phyloP scores from a whole-genome alignment of 2,329 filamentous ascomycete genomes.

The Whalleya microplaca region DNA sequence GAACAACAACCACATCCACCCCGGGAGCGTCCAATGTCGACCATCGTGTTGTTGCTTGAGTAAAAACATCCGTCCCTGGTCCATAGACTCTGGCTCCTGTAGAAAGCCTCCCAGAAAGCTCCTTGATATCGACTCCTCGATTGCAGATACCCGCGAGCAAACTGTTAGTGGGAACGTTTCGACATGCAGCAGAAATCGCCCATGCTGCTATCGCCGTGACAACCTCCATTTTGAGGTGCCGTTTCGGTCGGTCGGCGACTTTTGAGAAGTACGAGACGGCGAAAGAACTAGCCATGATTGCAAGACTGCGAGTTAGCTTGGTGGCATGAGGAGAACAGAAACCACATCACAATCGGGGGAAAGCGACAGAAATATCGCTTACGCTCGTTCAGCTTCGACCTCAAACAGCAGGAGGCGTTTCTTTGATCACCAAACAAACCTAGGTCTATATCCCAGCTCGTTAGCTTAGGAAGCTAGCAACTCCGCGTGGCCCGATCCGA shows the following conservation, averaged over 20 bases:
- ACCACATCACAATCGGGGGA: no score
- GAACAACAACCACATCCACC: constrained; percentile 51
- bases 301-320: no score
- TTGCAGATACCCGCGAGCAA: constrained; percentile 19
- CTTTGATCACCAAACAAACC: no score
- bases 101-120: constrained; percentile 42
- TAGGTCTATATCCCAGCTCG: no score
- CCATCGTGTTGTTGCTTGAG: constrained; percentile 46
- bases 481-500: no score
- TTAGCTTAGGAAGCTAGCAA: no score
- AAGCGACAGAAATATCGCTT: no score
- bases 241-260: neutral
- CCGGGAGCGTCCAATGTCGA: constrained; percentile 47
- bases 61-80: constrained; percentile 46
- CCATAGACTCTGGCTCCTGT: constrained; percentile 44
- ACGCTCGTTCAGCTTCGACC: no score
- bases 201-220: constrained; percentile 34
- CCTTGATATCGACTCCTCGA: constrained; percentile 23
- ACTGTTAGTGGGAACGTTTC: constrained; percentile 14
- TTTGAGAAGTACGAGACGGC: no score
- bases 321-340: no score
- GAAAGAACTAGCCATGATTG: no score
- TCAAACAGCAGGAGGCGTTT: no score
- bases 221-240: constrained; percentile 22
- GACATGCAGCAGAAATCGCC: constrained; percentile 28